Evolutionary conservation across 352 stramenopile species (phyloP), one percentile per base, ranked within the genome.

Genomic region (Phytophthora boehmeriae): DNA sequence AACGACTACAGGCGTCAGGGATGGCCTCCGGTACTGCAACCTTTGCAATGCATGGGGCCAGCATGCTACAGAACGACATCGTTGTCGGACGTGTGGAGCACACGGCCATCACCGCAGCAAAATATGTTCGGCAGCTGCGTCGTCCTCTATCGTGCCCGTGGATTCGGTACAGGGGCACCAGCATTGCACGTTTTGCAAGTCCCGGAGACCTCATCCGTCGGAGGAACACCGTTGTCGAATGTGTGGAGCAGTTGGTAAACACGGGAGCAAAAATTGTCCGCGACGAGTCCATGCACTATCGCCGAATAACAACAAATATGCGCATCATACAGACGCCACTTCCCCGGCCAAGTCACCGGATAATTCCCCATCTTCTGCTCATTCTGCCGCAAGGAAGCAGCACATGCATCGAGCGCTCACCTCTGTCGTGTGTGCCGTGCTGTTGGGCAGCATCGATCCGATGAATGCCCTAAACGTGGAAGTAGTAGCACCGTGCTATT

Each of bases 261-360:
- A 92, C 42, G 73, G 83, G 16, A 90, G 83, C 52, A 80, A 78
- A 43, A 76, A 85, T 32, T 93, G 84, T 28, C 80, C 82, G 8
- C 62, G 45, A 54, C 56, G 50, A 9, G 39, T 19, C 25, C 42
- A 45, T 34, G 43, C 27, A n/a, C 47, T 52, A 22, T 55, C 43
- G 20, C 42, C 55, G 20, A 49, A 39, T 41, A 19, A 32, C 34
- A 56, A 32, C 30, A 59, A 25, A 39, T 70, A 63, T 52, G 38
- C 53, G 13, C 68, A 59, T 20, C 51, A 61, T 38, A 58, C 25
- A n/a, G 66, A 66, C 17, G 63, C 64, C 32, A 72, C 59, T 30
- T 70, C 60, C 6, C 58, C 44, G 27, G 45, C 39, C 8, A 53
- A 63, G 38, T 58, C 53, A 22, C 51, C 64, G 32, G 23, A 19